phyloP scores from a whole-genome alignment of 306 rosid genomes.

The Lathyrus aphaca region DNA sequence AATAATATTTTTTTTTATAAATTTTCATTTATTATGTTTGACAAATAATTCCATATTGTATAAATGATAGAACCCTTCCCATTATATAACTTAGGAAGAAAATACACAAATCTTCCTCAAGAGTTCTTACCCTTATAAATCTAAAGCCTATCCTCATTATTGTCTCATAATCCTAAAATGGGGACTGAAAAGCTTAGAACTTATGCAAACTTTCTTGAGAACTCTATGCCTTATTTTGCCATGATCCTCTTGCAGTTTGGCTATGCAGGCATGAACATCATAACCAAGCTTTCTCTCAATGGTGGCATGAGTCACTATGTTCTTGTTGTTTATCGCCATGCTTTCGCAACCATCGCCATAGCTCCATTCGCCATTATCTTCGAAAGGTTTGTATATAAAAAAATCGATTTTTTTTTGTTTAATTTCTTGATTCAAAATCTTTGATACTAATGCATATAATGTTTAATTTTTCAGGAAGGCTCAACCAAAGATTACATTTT shows the following conservation, averaged over 20 bases:
- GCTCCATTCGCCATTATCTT: conserved; percentile 77
- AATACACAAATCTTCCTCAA: conserved; percentile 28
- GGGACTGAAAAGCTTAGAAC: conserved; percentile 49
- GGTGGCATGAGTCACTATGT: conserved; percentile 95
- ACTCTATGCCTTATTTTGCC: conserved; percentile 77
- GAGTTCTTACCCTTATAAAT: conserved; percentile 9
- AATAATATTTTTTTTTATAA: too few relatives aligned
- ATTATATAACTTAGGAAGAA: conserved; percentile 41
- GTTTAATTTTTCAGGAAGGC: conserved; percentile 57
- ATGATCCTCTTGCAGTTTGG: conserved; percentile 85
- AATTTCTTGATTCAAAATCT: not conserved
- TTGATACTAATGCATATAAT: conserved; percentile 2
- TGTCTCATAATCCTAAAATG: conserved; percentile 32
- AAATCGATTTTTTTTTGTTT: not conserved
- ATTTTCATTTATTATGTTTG: too few relatives aligned
- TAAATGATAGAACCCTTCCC: conserved; percentile 42
- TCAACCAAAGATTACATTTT: conserved; percentile 78
- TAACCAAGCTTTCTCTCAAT: conserved; percentile 78
- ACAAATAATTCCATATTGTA: conserved; percentile 27
- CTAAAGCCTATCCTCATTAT: not conserved
- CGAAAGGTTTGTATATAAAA: conserved; percentile 58
- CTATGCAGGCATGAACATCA: conserved; percentile 85
- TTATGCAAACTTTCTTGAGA: conserved; percentile 51
- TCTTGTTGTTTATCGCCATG: conserved; percentile 92
- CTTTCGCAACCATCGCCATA: conserved; percentile 68